Evolutionary conservation across 2,329 filamentous ascomycete genomes (phyloP).

Genomic region (Pyrenochaeta sp.): DNA sequence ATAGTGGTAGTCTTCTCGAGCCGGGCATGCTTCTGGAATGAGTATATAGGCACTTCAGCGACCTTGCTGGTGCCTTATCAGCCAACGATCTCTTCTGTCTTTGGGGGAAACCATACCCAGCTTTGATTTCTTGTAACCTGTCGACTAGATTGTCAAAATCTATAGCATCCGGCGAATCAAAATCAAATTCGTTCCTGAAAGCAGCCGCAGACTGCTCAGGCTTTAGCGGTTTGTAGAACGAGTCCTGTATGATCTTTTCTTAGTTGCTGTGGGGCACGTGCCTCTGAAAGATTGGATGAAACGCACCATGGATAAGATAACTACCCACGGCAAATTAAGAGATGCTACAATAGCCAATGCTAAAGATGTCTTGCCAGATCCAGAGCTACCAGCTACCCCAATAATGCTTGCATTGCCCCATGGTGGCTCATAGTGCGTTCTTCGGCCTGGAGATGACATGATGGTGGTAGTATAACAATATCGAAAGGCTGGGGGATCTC

Average conservation of each 20-base stretch:
- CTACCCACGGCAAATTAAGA: conserved; percentile 95
- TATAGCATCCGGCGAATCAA: conserved; percentile 92
- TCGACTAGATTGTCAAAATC: conserved; percentile 92
- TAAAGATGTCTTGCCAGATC: conserved; percentile 93
- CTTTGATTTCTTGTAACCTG: conserved; percentile 82
- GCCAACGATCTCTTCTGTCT: conserved; percentile 4
- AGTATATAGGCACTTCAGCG: conserved; percentile 93
- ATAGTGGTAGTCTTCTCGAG: conserved; percentile 82
- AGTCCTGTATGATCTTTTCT: conserved; percentile 70
- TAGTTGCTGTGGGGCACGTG: conserved; percentile 34
- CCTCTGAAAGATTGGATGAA: conserved; percentile 10
- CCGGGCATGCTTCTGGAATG: conserved; percentile 89
- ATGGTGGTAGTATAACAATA: conserved; percentile 4
- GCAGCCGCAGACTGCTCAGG: conserved; percentile 80
- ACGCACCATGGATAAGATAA: conserved; percentile 91
- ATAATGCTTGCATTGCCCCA: conserved; percentile 98
- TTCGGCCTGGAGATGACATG: conserved; percentile 35
- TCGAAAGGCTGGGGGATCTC: neutral
- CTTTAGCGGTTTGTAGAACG: conserved; percentile 92
- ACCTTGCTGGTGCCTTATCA: conserved; percentile 68
- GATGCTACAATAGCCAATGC: conserved; percentile 90
- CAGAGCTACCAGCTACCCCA: conserved; percentile 92
- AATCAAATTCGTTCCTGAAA: conserved; percentile 92
- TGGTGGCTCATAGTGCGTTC: conserved; percentile 85
- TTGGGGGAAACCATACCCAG: conserved; percentile 70